phyloP scores from a whole-genome alignment of 2,329 filamentous ascomycete genomes.

The Albophoma yamanashiensis region DNA sequence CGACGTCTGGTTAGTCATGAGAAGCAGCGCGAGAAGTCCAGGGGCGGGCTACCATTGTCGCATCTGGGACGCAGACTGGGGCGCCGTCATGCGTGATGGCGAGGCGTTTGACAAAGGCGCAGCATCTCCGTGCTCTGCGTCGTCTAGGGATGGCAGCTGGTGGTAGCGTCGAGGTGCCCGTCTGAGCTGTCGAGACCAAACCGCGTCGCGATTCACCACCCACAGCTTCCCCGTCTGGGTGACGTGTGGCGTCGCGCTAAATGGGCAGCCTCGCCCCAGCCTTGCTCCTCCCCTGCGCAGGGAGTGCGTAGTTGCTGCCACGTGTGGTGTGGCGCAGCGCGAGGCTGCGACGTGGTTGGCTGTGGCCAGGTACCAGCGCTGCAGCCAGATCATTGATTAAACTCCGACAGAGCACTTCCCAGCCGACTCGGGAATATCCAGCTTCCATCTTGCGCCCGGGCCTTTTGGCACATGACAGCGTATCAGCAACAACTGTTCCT shows the following conservation, averaged over 20 bases:
- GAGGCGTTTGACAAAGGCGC: neutral
- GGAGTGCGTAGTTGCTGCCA: neutral
- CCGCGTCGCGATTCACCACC: neutral
- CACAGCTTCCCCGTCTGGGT: neutral
- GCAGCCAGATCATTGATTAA: neutral
- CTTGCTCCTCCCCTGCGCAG: neutral
- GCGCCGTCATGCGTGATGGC: neutral
- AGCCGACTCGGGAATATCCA: neutral
- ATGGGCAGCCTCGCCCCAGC: neutral
- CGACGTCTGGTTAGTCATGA: neutral
- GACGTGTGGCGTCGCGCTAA: neutral
- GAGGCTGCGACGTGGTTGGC: neutral
- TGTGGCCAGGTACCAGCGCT: neutral
- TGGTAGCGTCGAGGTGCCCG: neutral
- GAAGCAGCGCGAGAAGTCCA: neutral
- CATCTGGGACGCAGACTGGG: neutral
- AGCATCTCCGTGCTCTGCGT: neutral
- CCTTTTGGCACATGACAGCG: neutral
- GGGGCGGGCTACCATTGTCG: conserved; percentile 1
- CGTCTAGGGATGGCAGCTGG: neutral
- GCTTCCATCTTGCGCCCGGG: neutral
- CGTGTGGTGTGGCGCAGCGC: neutral
- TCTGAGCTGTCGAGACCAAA: neutral
- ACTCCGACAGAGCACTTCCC: neutral
- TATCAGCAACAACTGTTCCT: neutral